Evolutionary conservation across 768 basidiomycete genomes (phyloP), one percentile per base, ranked within the genome.

Genomic region (Tylopilus cervinicoccineus): DNA sequence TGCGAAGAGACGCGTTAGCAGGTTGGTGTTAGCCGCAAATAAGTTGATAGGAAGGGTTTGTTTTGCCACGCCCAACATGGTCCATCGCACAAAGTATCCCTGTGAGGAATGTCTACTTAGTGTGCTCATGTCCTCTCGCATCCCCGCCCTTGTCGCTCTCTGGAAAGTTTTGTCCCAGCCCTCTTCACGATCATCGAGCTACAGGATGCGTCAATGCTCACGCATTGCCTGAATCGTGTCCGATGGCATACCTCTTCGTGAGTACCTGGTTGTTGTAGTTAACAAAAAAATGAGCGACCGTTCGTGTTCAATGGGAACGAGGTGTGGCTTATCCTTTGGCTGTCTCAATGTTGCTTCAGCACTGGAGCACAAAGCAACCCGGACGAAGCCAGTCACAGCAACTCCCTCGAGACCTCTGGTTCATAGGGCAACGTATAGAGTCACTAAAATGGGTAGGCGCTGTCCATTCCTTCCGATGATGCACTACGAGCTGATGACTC

Each of bases 271-370:
- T 8, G 70, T 76, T 8, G 71, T 76, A 6, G 64, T 78, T 26
- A 79, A 84, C 46, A 53, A 59, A 5, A 64, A 66, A 6, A 55
- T 62, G 5, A 62, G 77, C 50, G 71, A 70, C 9, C 75, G 83
- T 8, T 79, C 79, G 0, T 87, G 86, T 58, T 87, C 83, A 83
- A 79, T 88, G 22, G 83, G 82, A 22, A 74, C 81, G 72, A 83
- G 81, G 49, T 3, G 49, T 27, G 6, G 67, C 36, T n/a, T n/a
- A n/a, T 29, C 27, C 39, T 28, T 39, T 49, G n/a, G 23, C 34
- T 39, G 37, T 38, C 28, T 52, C n/a, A 34, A 17, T 9, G 16
- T 36, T 16, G 11, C 44, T 49, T 43, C 27, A 38, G 41, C 12
- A 48, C 48, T 31, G 51, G 24, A 61, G 26, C 57, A 59, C 37